These are phyloP conservation scores for Parietaria judaica DNA, from an alignment of 306 rosid genomes.

Conservation along the genomic window DNA sequence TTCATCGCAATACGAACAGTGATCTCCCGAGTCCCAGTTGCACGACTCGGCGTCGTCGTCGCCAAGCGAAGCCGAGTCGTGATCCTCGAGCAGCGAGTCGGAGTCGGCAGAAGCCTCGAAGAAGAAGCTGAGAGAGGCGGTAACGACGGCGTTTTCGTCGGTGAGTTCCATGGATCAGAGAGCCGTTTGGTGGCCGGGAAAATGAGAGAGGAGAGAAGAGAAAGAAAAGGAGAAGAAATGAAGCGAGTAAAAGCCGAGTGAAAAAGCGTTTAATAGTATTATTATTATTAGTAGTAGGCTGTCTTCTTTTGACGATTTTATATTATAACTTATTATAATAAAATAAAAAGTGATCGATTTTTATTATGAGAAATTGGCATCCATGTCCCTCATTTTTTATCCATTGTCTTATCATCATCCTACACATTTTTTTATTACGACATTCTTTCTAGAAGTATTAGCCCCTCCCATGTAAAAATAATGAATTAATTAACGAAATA, in stretches of 20 bases:
- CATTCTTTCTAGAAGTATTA: too few species aligned
- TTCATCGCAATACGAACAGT: constrained; percentile 5
- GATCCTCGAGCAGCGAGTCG: constrained; percentile 29
- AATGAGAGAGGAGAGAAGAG: not conserved
- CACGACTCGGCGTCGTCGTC: constrained; percentile 66
- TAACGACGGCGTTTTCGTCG: constrained; percentile 3
- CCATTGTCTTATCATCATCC: too few species aligned
- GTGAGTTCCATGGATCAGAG: constrained; percentile 18
- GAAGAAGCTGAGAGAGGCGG: constrained; percentile 38
- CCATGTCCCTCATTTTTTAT: too few species aligned
- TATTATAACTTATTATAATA: not conserved
- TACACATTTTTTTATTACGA: too few species aligned
- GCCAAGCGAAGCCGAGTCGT: constrained; percentile 1
- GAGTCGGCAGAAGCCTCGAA: constrained; percentile 84
- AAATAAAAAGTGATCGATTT: too few species aligned
- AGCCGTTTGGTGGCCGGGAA: constrained; percentile 4
- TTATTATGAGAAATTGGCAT: too few species aligned
- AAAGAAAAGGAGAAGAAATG: not conserved
- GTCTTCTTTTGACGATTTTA: not conserved
- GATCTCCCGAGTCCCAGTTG: constrained; percentile 36
- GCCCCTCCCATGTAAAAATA: too few species aligned
- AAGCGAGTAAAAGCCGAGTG: not conserved
- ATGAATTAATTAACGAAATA: too few species aligned
- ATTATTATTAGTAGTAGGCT: not conserved
- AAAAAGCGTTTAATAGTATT: not conserved